These are phyloP conservation scores for Ramaria rubella DNA, from an alignment of 768 basidiomycete genomes.

Conservation along the genomic window DNA sequence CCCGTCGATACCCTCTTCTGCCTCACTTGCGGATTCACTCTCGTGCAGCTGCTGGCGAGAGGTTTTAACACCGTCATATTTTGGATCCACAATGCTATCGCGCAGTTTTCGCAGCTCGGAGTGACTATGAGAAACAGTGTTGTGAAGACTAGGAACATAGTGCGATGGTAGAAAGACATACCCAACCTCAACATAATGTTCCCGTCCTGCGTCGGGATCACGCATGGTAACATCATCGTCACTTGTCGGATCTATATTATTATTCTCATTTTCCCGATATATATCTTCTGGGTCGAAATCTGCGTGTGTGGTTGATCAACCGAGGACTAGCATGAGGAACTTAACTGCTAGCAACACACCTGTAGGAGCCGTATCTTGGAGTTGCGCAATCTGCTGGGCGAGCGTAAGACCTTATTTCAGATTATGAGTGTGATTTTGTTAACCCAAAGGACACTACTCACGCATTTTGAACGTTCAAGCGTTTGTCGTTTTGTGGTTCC, in stretches of 20 bases:
- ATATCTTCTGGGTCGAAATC: slow-evolving; percentile 74
- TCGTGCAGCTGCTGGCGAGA: slow-evolving; percentile 53
- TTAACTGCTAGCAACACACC: slow-evolving; percentile 43
- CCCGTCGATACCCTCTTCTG: slow-evolving; percentile 22
- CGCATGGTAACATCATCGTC: slow-evolving; percentile 25
- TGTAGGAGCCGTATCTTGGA: slow-evolving; percentile 62
- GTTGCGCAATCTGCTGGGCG: slow-evolving; percentile 70
- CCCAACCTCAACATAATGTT: slow-evolving; percentile 87
- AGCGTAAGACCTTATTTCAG: slow-evolving; percentile 14
- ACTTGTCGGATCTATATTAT: slow-evolving; percentile 20
- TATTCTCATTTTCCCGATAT: slow-evolving; percentile 38
- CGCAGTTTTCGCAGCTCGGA: slow-evolving; percentile 62
- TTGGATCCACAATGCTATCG: slow-evolving; percentile 63
- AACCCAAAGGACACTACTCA: background rate
- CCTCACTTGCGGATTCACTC: slow-evolving; percentile 28
- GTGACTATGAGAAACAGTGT: slow-evolving; percentile 38
- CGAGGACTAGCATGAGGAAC: background rate
- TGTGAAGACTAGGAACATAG: background rate
- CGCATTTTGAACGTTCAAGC: slow-evolving; percentile 4
- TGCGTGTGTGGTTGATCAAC: slow-evolving; percentile 23
- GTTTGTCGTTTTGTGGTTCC: background rate
- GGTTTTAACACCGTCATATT: slow-evolving; percentile 67
- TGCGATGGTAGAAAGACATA: slow-evolving; percentile 30
- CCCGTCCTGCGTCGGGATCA: slow-evolving; percentile 38
- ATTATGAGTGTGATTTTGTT: background rate